phyloP scores from a whole-genome alignment of 306 rosid species.

The Gastrolobium bilobum region DNA sequence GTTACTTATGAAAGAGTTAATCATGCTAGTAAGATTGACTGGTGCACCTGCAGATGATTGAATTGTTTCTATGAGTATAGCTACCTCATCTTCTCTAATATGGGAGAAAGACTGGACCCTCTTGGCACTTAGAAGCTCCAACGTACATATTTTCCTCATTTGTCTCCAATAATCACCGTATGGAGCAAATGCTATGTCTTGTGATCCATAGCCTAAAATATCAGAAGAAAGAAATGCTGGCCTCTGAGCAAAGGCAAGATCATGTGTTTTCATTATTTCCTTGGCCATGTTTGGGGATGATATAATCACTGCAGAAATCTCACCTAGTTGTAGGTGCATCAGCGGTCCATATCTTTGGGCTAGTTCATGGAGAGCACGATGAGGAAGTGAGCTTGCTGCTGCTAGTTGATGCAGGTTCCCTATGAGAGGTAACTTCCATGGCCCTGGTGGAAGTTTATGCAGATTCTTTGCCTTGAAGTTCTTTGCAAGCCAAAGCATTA shows the following conservation, averaged over 20 bases:
- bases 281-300: constrained; percentile 41
- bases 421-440: constrained; percentile 46
- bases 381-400: constrained; percentile 30
- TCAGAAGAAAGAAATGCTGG: constrained; percentile 30
- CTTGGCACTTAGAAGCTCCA: constrained; percentile 43
- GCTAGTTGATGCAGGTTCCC: constrained; percentile 50
- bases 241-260: constrained; percentile 43
- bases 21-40: constrained; percentile 1
- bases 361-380: constrained; percentile 22
- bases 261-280: constrained; percentile 42
- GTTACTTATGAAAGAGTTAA: constrained; percentile 12
- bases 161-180: constrained; percentile 51
- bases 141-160: constrained; percentile 37
- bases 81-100: constrained; percentile 29
- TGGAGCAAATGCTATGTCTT: constrained; percentile 40
- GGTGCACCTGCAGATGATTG: constrained; percentile 29
- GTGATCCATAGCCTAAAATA: constrained; percentile 22
- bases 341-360: constrained; percentile 38
- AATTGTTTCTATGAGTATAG: constrained; percentile 33
- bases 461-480: constrained; percentile 12
- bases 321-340: constrained; percentile 47
- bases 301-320: constrained; percentile 37
- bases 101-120: constrained; percentile 35
- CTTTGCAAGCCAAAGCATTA: constrained; percentile 23
- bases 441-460: constrained; percentile 38